Conservation (phyloP, 306 rosid species). For the Gynostemma pentaphyllum region DNA sequence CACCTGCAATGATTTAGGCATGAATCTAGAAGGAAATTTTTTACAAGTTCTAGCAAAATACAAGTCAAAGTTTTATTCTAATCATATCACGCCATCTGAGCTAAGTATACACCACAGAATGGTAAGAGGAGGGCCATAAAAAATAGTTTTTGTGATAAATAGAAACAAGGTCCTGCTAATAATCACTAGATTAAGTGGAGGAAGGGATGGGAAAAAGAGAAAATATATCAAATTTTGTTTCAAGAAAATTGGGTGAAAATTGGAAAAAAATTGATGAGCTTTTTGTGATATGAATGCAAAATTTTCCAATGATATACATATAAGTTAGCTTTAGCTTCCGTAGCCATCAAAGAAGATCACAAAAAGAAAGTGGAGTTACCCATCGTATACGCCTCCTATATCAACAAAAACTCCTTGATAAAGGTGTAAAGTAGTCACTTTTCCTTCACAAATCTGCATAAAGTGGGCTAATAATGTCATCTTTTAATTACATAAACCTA, state of each 20-base stretch:
- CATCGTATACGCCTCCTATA: conserved; percentile 95
- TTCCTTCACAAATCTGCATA: conserved; percentile 76
- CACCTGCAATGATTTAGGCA: conserved; percentile 43
- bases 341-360: not conserved
- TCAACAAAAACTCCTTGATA: conserved; percentile 98
- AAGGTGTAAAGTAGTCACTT: conserved; percentile 71
- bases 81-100: not conserved
- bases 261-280: not conserved
- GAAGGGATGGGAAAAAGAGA: not conserved
- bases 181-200: not conserved
- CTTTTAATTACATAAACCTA: not conserved
- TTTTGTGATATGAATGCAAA: not conserved
- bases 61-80: not conserved
- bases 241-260: not conserved
- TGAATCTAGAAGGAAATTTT: conserved; percentile 18
- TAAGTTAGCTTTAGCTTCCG: not conserved
- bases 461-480: conserved; percentile 9
- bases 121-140: not conserved
- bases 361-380: conserved; percentile 33
- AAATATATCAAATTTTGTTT: not conserved
- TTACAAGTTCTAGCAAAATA: conserved; percentile 3
- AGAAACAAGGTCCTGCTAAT: not conserved
- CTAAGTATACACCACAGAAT: not conserved
- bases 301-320: not conserved
- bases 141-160: not conserved